phyloP scores from a whole-genome alignment of 495 filamentous ascomycete species.

The Talaromyces stipitatus region DNA sequence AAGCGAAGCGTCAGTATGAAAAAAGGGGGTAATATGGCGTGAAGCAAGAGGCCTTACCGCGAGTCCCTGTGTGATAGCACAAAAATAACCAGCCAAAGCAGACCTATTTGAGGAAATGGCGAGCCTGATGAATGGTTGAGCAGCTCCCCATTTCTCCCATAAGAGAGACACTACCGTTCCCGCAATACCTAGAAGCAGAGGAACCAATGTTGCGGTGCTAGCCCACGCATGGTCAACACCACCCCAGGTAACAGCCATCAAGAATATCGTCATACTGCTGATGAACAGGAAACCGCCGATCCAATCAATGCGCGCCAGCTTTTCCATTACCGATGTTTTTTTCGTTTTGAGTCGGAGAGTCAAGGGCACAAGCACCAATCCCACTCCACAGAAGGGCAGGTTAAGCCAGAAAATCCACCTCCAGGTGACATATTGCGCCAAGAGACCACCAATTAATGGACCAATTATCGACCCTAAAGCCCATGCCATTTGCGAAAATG shows the following conservation, averaged over 20 bases:
- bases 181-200: conserved; percentile 33
- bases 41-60: conserved; percentile 12
- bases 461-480: conserved; percentile 25
- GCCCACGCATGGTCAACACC: conserved; percentile 46
- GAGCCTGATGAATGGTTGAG: conserved; percentile 40
- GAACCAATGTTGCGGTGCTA: conserved; percentile 35
- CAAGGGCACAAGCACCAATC: conserved; percentile 17
- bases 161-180: conserved; percentile 19
- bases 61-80: conserved; percentile 41
- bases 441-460: conserved; percentile 21
- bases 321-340: conserved; percentile 7
- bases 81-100: conserved; percentile 21
- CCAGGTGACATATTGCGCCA: conserved; percentile 19
- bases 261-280: conserved; percentile 36
- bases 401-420: conserved; percentile 34
- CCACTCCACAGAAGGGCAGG: conserved; percentile 28
- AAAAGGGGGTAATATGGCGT: conserved; percentile 17
- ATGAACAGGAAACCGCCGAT: conserved; percentile 41
- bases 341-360: conserved; percentile 16
- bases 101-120: conserved; percentile 33
- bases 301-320: conserved; percentile 29
- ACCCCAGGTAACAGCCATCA: conserved; percentile 51
- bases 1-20: too few species aligned
- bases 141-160: conserved; percentile 33
- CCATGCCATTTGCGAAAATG: conserved; percentile 21